phyloP scores from a whole-genome alignment of 495 filamentous ascomycete genomes.

The Sphaerosporella brunnea region DNA sequence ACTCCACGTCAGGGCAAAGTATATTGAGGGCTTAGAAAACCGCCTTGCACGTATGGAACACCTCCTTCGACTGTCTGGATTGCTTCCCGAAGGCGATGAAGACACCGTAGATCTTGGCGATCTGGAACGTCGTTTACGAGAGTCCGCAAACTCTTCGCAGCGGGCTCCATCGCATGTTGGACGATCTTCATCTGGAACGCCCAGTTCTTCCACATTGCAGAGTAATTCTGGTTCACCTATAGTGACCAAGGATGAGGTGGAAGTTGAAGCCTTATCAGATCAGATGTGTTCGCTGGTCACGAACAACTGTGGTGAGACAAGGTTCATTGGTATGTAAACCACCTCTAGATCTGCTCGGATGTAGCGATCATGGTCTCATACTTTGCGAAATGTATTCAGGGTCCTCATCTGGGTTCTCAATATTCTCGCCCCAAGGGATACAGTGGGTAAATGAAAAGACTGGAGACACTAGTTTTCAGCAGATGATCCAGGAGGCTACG shows the following conservation, averaged over 20 bases:
- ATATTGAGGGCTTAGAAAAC: slow-evolving; percentile 95
- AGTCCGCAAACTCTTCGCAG: slow-evolving; percentile 19
- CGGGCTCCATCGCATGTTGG: slow-evolving; percentile 15
- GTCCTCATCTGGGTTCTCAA: slow-evolving; percentile 94
- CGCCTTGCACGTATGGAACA: slow-evolving; percentile 86
- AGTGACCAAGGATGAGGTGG: slow-evolving; percentile 35
- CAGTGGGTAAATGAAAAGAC: slow-evolving; percentile 99
- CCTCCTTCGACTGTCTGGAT: slow-evolving; percentile 65
- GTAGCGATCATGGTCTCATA: slow-evolving; percentile 17
- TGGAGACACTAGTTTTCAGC: slow-evolving; percentile 81
- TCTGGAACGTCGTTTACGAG: slow-evolving; percentile 24
- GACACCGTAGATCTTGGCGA: slow-evolving; percentile 59
- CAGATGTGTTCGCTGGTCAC: slow-evolving; percentile 99
- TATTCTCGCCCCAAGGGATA: slow-evolving; percentile 93
- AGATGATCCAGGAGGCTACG: slow-evolving; percentile 72
- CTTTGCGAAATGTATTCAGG: no score
- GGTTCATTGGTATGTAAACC: slow-evolving; percentile 87
- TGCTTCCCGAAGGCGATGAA: slow-evolving; percentile 71
- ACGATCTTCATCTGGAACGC: slow-evolving; percentile 23
- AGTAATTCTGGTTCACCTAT: slow-evolving; percentile 21
- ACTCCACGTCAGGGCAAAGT: slow-evolving; percentile 85
- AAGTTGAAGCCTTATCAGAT: slow-evolving; percentile 81
- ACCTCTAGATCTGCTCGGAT: slow-evolving; percentile 3
- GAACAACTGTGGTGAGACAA: slow-evolving; percentile 84
- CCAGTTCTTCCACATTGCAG: slow-evolving; percentile 23